Percentiles rank a stretch among this genome's conserved stretches.
These are phyloP conservation scores for Cercophora scortea DNA, from an alignment of 495 filamentous ascomycete species.

Conservation along the genomic window DNA sequence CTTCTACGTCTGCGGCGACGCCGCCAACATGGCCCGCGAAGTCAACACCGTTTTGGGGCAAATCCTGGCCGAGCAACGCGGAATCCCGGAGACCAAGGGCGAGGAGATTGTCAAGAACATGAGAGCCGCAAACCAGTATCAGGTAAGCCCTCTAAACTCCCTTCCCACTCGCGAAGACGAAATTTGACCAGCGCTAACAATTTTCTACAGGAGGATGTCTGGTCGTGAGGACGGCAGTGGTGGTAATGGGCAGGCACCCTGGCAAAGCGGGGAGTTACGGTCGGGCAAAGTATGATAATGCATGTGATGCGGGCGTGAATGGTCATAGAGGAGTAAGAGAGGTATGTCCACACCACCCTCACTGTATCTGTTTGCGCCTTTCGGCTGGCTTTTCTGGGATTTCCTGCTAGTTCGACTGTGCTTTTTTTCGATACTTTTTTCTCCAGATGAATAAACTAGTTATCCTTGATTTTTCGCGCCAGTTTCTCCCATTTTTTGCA, in stretches of 20 bases:
- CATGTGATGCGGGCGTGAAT: background rate
- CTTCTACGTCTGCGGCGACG: constrained; percentile 98
- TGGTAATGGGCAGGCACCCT: no score
- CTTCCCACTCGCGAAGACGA: no score
- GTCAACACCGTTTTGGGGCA: constrained; percentile 79
- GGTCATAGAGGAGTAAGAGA: constrained; percentile 1
- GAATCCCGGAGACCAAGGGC: constrained; percentile 71
- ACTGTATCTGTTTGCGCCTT: background rate
- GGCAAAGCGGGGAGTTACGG: background rate
- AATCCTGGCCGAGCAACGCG: constrained; percentile 77
- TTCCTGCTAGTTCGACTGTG: background rate
- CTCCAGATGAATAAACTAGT: background rate
- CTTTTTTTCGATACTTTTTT: background rate
- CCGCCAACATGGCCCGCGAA: constrained; percentile 96
- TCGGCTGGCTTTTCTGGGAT: background rate
- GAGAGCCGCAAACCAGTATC: constrained; percentile 89
- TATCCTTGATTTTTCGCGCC: no score
- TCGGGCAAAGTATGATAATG: background rate
- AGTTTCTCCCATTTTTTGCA: no score
- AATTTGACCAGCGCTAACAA: no score
- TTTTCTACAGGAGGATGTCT: constrained; percentile 66
- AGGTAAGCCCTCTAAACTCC: constrained; percentile 45
- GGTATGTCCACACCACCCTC: background rate
- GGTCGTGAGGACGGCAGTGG: constrained; percentile 51
- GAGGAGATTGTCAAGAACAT: constrained; percentile 96